Evolutionary conservation across 768 basidiomycete species (phyloP).

Genomic region (Serendipita indica): DNA sequence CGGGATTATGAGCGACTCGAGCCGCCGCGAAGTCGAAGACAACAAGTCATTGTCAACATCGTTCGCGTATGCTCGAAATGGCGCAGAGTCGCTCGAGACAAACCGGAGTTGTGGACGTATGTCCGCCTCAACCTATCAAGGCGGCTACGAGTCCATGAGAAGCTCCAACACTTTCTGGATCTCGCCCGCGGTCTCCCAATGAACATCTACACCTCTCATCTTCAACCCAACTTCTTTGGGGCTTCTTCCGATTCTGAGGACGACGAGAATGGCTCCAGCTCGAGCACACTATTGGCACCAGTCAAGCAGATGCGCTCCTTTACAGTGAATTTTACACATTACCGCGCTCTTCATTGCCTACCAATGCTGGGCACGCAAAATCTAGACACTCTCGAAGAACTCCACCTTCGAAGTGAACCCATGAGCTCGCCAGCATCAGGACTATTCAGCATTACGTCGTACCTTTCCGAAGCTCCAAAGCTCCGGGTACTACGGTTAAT

Average conservation of each 20-base stretch:
- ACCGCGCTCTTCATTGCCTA: neutral
- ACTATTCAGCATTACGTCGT: conserved; percentile 5
- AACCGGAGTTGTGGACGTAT: conserved; percentile 2
- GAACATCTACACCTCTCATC: conserved; percentile 2
- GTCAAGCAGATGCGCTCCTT: neutral
- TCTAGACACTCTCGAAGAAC: conserved; percentile 2
- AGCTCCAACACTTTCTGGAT: conserved; percentile 1
- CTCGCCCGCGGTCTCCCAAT: conserved; percentile 2
- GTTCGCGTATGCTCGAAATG: conserved; percentile 2
- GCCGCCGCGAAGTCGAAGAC: neutral
- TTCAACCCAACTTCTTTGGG: conserved; percentile 4
- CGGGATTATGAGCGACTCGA: neutral
- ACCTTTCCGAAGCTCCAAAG: neutral
- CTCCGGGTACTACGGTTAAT: neutral
- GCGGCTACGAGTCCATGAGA: neutral
- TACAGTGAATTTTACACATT: conserved; percentile 4
- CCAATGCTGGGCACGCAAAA: neutral
- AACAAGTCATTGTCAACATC: neutral
- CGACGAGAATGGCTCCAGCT: neutral
- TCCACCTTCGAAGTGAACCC: conserved; percentile 2
- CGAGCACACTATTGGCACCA: neutral
- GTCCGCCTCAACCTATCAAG: conserved; percentile 6
- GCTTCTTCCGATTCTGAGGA: conserved; percentile 3
- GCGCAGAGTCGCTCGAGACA: neutral
- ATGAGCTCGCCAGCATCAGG: neutral